phyloP scores from a whole-genome alignment of 2,329 filamentous ascomycete genomes.

The Thyridium curvatum region DNA sequence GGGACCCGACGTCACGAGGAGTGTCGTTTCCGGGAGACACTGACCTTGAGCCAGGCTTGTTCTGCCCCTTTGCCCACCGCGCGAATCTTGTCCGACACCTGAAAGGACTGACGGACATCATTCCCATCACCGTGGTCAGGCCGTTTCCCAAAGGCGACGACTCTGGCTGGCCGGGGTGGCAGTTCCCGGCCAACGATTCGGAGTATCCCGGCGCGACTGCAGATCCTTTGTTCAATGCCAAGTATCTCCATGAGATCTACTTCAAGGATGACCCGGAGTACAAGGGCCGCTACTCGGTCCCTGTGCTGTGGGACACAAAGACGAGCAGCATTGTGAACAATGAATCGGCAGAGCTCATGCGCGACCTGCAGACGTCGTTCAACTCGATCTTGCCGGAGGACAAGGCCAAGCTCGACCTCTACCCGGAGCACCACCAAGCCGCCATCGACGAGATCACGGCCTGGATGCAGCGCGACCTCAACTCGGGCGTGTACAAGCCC shows the following conservation, averaged over 20 bases:
- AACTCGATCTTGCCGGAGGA: conserved; percentile 37
- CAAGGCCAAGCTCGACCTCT: conserved; percentile 39
- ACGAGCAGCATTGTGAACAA: conserved; percentile 52
- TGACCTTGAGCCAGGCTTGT: conserved; percentile 39
- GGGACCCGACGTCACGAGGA: no score
- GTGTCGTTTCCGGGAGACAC: background rate
- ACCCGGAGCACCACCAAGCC: conserved; percentile 38
- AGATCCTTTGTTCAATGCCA: conserved; percentile 52
- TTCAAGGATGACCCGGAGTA: conserved; percentile 55
- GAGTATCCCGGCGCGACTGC: conserved; percentile 53
- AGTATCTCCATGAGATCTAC: conserved; percentile 56
- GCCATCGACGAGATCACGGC: conserved; percentile 45
- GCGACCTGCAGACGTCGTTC: conserved; percentile 52
- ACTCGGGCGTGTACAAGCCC: conserved; percentile 54
- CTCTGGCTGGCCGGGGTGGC: conserved; percentile 58
- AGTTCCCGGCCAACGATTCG: conserved; percentile 44
- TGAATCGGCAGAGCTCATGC: conserved; percentile 51
- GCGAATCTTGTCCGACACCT: conserved; percentile 51
- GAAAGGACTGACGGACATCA: conserved; percentile 47
- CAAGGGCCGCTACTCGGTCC: conserved; percentile 54
- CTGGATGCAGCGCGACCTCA: conserved; percentile 52
- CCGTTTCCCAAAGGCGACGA: conserved; percentile 62
- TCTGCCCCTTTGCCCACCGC: conserved; percentile 60
- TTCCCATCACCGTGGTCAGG: conserved; percentile 52
- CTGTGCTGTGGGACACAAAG: conserved; percentile 56